Conservation (phyloP, 352 stramenopile genomes). For the Globisporangium orthogonon region DNA sequence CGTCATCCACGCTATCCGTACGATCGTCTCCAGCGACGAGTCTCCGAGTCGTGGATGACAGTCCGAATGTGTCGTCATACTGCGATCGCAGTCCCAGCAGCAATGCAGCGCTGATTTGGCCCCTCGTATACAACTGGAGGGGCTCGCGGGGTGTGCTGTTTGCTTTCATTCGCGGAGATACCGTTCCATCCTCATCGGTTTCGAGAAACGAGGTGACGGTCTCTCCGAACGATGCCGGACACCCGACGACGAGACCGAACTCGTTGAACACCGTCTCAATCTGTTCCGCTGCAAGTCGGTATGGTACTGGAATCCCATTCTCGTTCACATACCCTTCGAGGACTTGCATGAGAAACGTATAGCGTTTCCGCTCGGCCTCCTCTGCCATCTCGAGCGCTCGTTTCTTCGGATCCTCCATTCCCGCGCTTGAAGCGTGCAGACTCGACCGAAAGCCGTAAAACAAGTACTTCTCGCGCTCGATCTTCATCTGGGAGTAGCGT, state of each 20-base stretch:
- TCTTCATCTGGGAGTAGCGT: constrained; percentile 46
- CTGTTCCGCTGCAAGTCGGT: constrained; percentile 25
- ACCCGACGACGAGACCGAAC: constrained; percentile 60
- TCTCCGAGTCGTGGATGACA: constrained; percentile 27
- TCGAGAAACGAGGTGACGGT: constrained; percentile 26
- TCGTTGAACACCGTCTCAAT: constrained; percentile 44
- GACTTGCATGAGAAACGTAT: constrained; percentile 66
- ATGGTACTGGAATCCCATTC: constrained; percentile 27
- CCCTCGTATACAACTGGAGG: constrained; percentile 20
- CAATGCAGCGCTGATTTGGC: constrained; percentile 44
- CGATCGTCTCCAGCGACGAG: constrained; percentile 8
- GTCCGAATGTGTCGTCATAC: constrained; percentile 59
- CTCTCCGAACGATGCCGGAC: constrained; percentile 37
- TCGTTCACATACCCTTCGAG: constrained; percentile 43
- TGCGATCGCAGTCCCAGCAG: constrained; percentile 45
- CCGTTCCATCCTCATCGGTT: too few relatives aligned
- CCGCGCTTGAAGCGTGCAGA: constrained; percentile 27
- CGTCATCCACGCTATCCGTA: constrained; percentile 5
- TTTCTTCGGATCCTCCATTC: constrained; percentile 37
- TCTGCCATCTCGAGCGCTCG: constrained; percentile 26
- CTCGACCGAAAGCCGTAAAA: constrained; percentile 68
- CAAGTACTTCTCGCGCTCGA: constrained; percentile 52
- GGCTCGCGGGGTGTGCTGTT: not conserved
- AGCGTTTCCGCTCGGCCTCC: constrained; percentile 34
- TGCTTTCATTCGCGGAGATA: not conserved